phyloP scores from a whole-genome alignment of 2,329 filamentous ascomycete species.

The Neofusicoccum parvum region DNA sequence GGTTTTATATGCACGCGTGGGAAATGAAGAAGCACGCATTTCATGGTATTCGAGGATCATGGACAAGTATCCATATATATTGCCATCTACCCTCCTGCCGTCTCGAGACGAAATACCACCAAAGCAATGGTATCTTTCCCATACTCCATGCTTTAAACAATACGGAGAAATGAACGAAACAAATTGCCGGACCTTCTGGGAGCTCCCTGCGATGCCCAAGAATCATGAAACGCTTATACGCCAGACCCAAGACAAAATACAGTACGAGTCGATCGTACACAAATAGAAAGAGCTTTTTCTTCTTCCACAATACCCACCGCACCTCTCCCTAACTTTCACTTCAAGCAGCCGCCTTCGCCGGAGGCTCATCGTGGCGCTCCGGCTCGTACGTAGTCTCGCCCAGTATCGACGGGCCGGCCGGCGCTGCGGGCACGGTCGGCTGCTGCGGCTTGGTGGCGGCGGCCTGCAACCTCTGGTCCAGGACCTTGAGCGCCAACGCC shows the following conservation, averaged over 20 bases:
- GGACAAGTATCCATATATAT: neutral
- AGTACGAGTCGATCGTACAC: constrained; percentile 7
- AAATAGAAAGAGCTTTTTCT: constrained; percentile 4
- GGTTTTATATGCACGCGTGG: neutral
- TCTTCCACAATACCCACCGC: neutral
- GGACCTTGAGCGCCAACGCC: constrained; percentile 83
- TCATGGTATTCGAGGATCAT: no score
- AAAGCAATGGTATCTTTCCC: constrained; percentile 19
- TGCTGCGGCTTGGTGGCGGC: constrained; percentile 58
- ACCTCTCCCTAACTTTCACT: neutral
- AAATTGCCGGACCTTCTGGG: neutral
- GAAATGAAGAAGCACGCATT: no score
- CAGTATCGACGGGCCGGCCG: constrained; percentile 39
- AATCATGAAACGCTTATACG: constrained; percentile 1
- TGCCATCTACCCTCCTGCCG: constrained; percentile 1
- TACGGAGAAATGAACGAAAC: neutral
- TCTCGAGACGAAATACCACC: constrained; percentile 12
- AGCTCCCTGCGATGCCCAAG: neutral
- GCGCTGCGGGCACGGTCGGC: constrained; percentile 43
- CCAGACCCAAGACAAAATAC: neutral
- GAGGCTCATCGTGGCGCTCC: constrained; percentile 34
- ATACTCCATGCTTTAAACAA: constrained; percentile 15
- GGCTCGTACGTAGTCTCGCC: constrained; percentile 48
- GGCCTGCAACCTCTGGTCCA: constrained; percentile 90
- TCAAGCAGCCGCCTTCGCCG: neutral